These are phyloP conservation scores for Solanum rostratum DNA, from an alignment of 257 asterid genomes.

Conservation along the genomic window DNA sequence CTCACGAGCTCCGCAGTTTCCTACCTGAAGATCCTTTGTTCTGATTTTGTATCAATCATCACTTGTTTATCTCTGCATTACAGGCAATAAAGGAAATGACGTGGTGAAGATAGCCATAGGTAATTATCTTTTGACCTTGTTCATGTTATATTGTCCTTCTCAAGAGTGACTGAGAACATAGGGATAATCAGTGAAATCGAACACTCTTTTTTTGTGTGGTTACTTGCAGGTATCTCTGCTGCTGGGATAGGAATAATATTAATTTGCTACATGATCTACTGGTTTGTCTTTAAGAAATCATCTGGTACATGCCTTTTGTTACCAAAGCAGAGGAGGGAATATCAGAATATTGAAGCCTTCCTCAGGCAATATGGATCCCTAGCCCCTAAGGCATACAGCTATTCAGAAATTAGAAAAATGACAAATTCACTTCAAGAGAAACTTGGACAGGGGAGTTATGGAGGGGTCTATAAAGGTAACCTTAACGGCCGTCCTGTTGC, in stretches of 20 bases:
- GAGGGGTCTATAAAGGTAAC: constrained; percentile 13
- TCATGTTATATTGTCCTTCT: not conserved
- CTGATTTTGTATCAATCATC: not conserved
- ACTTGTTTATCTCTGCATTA: not conserved
- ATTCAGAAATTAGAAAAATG: constrained; percentile 2
- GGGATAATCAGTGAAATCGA: not conserved
- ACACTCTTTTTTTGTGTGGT: not conserved
- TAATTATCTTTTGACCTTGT: not conserved
- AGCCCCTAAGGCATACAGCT: not conserved
- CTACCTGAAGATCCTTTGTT: not conserved
- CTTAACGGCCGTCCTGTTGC: constrained; percentile 7
- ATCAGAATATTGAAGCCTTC: not conserved
- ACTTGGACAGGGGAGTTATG: constrained; percentile 16
- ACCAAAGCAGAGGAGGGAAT: not conserved
- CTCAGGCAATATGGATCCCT: not conserved
- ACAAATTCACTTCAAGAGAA: constrained; percentile 5
- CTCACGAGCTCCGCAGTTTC: too few relatives aligned
- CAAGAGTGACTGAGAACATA: not conserved
- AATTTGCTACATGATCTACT: not conserved
- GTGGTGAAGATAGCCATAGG: not conserved
- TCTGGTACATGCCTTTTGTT: not conserved
- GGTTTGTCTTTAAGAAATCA: not conserved
- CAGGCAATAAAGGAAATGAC: not conserved
- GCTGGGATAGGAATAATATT: not conserved
- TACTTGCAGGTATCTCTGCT: not conserved